Base-by-base conservation (phyloP, 108 stramenopile genomes). In the Halocafeteria seosinensis region DNA sequence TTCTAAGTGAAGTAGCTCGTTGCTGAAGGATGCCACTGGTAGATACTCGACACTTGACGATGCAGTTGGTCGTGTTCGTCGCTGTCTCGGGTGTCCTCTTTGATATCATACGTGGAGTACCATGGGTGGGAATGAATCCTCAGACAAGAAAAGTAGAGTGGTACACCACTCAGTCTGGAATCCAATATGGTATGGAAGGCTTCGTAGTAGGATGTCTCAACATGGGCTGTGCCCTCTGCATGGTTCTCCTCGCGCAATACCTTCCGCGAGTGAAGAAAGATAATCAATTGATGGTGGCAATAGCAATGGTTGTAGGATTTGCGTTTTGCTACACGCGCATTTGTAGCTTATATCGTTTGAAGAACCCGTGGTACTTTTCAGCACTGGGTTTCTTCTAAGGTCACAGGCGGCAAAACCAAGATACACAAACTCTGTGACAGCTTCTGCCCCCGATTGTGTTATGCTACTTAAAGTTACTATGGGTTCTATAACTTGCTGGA, bases 31-130 rank as follows among this genome's bases (percentile, higher is more conserved):
- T n/a, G n/a, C n/a, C n/a, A n/a, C n/a, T n/a, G n/a, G n/a, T n/a
- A n/a, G n/a, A n/a, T n/a, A n/a, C n/a, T n/a, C n/a, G n/a, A n/a
- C n/a, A n/a, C n/a, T n/a, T n/a, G n/a, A n/a, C n/a, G n/a, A n/a
- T n/a, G n/a, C n/a, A n/a, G n/a, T n/a, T n/a, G 9, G 5, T 55
- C 5, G 29, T 9, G 30, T 55, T 55, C 53, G 32, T 55, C 53
- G 53, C 53, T 31, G 12, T 55, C 12, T 55, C 53, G 5, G 53
- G 53, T 31, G 53, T 55, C 9, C 53, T 55, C 30, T 55, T 31
- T 31, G 53, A 55, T 31, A 55, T 55, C 53, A 55, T 55, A 9
- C 53, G 53, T 28, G 53, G 53, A 8, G 53, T 55, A 11, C 53
- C 53, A 9, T 55, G 5, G 9, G 11, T 12, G 5, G 5, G 8